Percentiles rank a stretch among this genome's conserved stretches.
Evolutionary conservation across 768 basidiomycete species (phyloP).

Genomic region (Exidia glandulosa): DNA sequence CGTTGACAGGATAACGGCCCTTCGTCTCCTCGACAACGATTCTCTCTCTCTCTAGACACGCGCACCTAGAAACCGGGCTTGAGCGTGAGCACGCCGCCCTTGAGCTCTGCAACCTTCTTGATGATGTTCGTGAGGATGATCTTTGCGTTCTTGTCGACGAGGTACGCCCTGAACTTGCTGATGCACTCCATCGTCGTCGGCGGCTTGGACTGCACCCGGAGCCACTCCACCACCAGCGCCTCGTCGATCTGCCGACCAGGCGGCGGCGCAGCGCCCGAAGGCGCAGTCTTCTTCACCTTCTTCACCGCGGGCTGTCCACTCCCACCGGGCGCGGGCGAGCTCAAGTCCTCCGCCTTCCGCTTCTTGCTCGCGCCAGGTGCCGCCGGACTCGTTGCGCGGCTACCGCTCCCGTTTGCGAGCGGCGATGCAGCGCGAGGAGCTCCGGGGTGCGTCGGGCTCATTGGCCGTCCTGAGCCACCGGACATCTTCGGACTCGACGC

Average conservation of each 20-base stretch:
- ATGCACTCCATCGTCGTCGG: constrained; percentile 74
- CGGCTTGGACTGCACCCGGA: constrained; percentile 47
- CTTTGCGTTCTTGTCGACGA: constrained; percentile 61
- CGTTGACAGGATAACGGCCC: too few relatives aligned
- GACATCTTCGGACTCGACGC: constrained; percentile 44
- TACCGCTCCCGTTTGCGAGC: constrained; percentile 25
- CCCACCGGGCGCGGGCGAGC: constrained; percentile 2
- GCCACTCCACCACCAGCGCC: constrained; percentile 60
- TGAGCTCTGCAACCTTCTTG: constrained; percentile 66
- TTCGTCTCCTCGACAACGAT: too few relatives aligned
- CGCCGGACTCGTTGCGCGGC: constrained; percentile 44
- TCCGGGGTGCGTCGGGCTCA: constrained; percentile 4
- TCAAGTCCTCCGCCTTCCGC: background rate
- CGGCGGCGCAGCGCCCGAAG: background rate
- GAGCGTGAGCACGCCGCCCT: constrained; percentile 51
- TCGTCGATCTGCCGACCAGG: constrained; percentile 31
- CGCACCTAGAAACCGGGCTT: constrained; percentile 18
- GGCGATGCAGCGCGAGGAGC: constrained; percentile 44
- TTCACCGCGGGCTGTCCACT: too few relatives aligned
- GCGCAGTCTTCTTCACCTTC: too few relatives aligned
- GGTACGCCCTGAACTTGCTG: constrained; percentile 63
- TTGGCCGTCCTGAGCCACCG: too few relatives aligned
- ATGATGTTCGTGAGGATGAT: constrained; percentile 63
- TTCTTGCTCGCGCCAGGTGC: background rate
- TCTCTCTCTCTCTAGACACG: too few relatives aligned